These are phyloP conservation scores for Penicillium sp. DNA, from an alignment of 2,329 filamentous ascomycete genomes.

Conservation along the genomic window DNA sequence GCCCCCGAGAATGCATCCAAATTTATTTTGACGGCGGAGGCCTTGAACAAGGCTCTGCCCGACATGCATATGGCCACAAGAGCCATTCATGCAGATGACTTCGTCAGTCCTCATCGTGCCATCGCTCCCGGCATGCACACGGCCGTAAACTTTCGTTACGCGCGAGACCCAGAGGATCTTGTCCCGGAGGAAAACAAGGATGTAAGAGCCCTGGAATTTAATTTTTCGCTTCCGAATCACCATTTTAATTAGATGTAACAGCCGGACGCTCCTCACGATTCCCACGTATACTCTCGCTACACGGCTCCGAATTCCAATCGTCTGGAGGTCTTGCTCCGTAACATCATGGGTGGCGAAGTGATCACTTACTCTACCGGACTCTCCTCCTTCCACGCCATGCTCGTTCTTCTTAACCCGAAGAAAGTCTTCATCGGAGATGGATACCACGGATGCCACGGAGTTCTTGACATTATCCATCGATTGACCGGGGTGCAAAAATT, in stretches of 20 bases:
- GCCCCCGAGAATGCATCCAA: constrained; percentile 1
- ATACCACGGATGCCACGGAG: constrained; percentile 91
- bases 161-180: constrained; percentile 9
- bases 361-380: constrained; percentile 77
- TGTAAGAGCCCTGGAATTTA: neutral
- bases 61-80: constrained; percentile 11
- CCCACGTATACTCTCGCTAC: constrained; percentile 14
- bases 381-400: constrained; percentile 79
- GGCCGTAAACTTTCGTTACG: constrained; percentile 16
- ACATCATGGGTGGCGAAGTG: constrained; percentile 10
- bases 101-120: constrained; percentile 13
- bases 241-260: neutral
- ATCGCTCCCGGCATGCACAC: constrained; percentile 18
- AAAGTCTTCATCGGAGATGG: constrained; percentile 77
- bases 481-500: constrained; percentile 73
- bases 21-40: constrained; percentile 7
- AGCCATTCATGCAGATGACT: constrained; percentile 17
- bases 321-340: constrained; percentile 8
- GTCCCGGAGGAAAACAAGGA: constrained; percentile 14
- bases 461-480: constrained; percentile 68
- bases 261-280: constrained; percentile 11
- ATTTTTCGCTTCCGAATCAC: too few relatives aligned
- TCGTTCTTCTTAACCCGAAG: constrained; percentile 76
- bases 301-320: constrained; percentile 14
- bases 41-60: constrained; percentile 9